Evolutionary conservation across 768 basidiomycete species (phyloP), one percentile per base, ranked within the genome.

Genomic region (Macrocybe gigantea): DNA sequence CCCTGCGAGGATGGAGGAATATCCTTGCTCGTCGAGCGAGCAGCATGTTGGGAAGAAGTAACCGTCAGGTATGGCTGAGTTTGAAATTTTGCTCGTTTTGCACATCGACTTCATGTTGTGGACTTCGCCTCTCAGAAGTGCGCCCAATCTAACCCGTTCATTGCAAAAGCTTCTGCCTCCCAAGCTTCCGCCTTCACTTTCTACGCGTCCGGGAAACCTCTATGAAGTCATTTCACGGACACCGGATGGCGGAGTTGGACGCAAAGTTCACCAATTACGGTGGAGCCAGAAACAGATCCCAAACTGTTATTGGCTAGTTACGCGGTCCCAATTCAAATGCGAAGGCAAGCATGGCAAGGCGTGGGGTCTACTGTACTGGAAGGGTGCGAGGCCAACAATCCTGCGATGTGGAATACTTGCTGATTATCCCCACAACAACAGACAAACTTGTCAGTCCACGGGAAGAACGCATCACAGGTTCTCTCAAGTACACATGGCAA

Each of bases 321-420:
- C 88, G 3, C 72, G 77, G 57, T 75, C 85, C 32, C 68, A 71
- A 52, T 79, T 91, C 60, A 93, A 91, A 64, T 69, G 71, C 38
- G 82, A 82, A 53, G 88, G 88, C 29, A 71, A 64, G 29, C 85
- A 90, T 55, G 90, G 90, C 2, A 90, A 83, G 62, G 89, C 79
- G 12, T 93, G 91, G 91, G 90, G 90, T 6, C 70, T 72, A 50
- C 67, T 92, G 5, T 74, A 81, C 47, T 93, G 89, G 88, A 80
- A 74, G 70, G 88, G 90, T 90, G 45, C 49, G 80, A 66, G 12
- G 13, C 22, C 14, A 9, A 15, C 29, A n/a, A 2, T 48, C 36
- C 14, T 38, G 7, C 35, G 45, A 33, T 49, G 39, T 41, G n/a
- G n/a, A 38, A 22, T 40, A 44, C 35, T 45, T 49, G n/a, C 37